Evolutionary conservation across 2,329 filamentous ascomycete species (phyloP).

Genomic region (Thielaviopsis punctulata): DNA sequence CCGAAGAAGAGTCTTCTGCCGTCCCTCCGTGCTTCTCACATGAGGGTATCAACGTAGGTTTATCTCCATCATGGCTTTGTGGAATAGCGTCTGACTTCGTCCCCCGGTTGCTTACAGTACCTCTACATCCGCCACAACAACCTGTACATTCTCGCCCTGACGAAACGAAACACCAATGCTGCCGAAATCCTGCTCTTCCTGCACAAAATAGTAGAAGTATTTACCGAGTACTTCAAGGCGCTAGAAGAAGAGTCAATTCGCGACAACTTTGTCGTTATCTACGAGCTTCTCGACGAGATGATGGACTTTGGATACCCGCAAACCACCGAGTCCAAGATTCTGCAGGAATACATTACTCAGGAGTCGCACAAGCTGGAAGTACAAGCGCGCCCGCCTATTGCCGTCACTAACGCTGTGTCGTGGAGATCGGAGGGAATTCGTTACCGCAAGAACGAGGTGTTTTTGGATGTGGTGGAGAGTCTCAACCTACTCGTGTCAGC

Average conservation of each 20-base stretch:
- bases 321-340: slow-evolving; percentile 94
- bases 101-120: slow-evolving; percentile 41
- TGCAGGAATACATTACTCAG: slow-evolving; percentile 98
- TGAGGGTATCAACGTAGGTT: slow-evolving; percentile 87
- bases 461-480: slow-evolving; percentile 91
- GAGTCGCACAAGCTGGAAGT: slow-evolving; percentile 98
- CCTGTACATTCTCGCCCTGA: slow-evolving; percentile 91
- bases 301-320: slow-evolving; percentile 99
- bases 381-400: slow-evolving; percentile 87
- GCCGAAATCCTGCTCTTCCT: slow-evolving; percentile 96
- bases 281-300: slow-evolving; percentile 98
- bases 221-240: slow-evolving; percentile 99
- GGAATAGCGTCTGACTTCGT: slow-evolving; percentile 12
- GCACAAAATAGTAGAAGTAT: slow-evolving; percentile 95
- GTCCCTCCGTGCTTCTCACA: slow-evolving; percentile 96
- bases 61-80: not conserved
- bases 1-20: slow-evolving; percentile 96
- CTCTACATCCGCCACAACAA: slow-evolving; percentile 99
- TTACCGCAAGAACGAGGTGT: slow-evolving; percentile 98
- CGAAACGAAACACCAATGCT: slow-evolving; percentile 97
- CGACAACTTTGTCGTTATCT: slow-evolving; percentile 98
- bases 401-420: slow-evolving; percentile 93
- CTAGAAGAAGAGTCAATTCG: slow-evolving; percentile 96
- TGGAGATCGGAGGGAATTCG: slow-evolving; percentile 97
- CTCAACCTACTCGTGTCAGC: slow-evolving; percentile 89